Percentiles rank a stretch among this genome's conserved stretches.
phyloP scores from a whole-genome alignment of 352 stramenopile species.

The Globisporangium radiosum region DNA sequence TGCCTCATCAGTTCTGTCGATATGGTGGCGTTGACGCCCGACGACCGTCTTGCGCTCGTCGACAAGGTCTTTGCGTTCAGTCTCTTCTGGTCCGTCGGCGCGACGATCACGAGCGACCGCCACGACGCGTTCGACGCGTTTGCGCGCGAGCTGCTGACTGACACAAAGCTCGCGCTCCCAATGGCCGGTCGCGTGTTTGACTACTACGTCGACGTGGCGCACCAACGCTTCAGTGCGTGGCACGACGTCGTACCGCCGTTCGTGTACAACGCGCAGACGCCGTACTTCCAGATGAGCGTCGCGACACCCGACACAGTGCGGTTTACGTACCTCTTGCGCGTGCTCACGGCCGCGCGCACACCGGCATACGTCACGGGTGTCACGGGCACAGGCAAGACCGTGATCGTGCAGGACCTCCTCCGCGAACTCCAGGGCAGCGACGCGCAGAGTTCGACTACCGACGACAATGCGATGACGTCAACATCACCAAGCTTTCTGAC shows the following conservation, averaged over 20 bases:
- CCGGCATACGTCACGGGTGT: constrained; percentile 88
- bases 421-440: constrained; percentile 32
- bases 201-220: constrained; percentile 74
- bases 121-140: constrained; percentile 81
- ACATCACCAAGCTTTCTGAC: constrained; percentile 54
- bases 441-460: constrained; percentile 8
- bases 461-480: constrained; percentile 14
- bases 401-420: constrained; percentile 80
- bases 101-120: constrained; percentile 71
- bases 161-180: constrained; percentile 50
- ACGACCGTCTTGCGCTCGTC: constrained; percentile 43
- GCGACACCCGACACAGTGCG: constrained; percentile 66
- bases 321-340: constrained; percentile 51
- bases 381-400: constrained; percentile 87
- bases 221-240: constrained; percentile 44
- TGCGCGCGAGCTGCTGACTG: constrained; percentile 45
- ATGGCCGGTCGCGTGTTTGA: constrained; percentile 72
- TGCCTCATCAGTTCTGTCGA: constrained; percentile 38
- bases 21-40: constrained; percentile 10
- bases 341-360: constrained; percentile 51
- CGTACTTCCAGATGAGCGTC: constrained; percentile 82
- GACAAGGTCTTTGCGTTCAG: constrained; percentile 87
- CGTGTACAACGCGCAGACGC: constrained; percentile 44
- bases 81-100: constrained; percentile 88
- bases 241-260: constrained; percentile 63